Conservation (phyloP, 805 yeast genomes). For the Yarrowia sp. region DNA sequence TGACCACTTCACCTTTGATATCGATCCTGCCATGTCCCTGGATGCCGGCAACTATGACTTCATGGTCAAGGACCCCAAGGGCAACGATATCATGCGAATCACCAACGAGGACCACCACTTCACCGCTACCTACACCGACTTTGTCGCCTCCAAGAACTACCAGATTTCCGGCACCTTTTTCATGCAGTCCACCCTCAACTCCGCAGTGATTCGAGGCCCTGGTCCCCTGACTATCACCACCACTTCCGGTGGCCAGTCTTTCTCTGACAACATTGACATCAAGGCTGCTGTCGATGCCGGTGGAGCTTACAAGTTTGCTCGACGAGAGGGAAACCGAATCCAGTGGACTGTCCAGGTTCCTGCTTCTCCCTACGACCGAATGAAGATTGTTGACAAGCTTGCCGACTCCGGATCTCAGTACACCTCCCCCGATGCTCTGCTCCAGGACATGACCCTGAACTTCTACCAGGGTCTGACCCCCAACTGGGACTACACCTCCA, state of each 20-base stretch:
- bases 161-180: neutral
- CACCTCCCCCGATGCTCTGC: neutral
- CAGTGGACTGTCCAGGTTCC: slow-evolving; percentile 13
- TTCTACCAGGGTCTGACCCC: neutral
- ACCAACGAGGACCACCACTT: slow-evolving; percentile 10
- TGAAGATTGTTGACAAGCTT: neutral
- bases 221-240: neutral
- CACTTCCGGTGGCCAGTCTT: neutral
- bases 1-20: slow-evolving; percentile 6
- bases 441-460: neutral
- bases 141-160: slow-evolving; percentile 14
- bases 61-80: slow-evolving; percentile 1
- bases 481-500: neutral
- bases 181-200: neutral
- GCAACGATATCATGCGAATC: slow-evolving; percentile 16
- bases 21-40: neutral
- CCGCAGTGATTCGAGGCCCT: neutral
- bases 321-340: neutral
- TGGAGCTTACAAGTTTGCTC: neutral
- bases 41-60: neutral
- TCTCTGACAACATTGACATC: neutral
- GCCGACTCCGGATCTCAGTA: neutral
- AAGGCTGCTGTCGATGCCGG: neutral
- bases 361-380: neutral
- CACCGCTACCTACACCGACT: slow-evolving; percentile 18